These are phyloP conservation scores for Austroboletus rostrupii DNA, from an alignment of 1,284 basidiomycete species.

Conservation along the genomic window DNA sequence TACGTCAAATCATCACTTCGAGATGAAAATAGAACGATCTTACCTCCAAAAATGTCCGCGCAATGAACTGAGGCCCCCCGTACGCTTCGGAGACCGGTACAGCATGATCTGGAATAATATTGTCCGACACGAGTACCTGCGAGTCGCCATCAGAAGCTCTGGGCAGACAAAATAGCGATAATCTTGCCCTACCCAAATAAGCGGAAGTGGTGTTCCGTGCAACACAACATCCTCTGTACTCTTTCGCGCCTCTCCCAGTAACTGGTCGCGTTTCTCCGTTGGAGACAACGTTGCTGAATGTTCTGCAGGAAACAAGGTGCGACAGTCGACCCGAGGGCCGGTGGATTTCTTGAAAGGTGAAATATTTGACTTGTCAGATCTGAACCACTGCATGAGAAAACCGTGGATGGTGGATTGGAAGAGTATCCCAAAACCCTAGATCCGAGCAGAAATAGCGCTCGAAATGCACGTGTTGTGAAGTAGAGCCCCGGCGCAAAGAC, in stretches of 20 bases:
- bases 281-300: neutral
- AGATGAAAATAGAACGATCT: neutral
- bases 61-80: constrained; percentile 29
- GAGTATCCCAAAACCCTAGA: neutral
- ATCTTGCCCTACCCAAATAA: constrained; percentile 21
- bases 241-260: constrained; percentile 4
- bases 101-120: constrained; percentile 28
- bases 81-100: constrained; percentile 23
- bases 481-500: neutral
- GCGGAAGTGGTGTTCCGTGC: constrained; percentile 24
- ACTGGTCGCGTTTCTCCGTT: constrained; percentile 1
- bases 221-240: constrained; percentile 12
- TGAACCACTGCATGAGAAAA: constrained; percentile 15
- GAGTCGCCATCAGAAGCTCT: neutral
- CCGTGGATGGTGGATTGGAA: neutral
- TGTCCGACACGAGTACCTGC: constrained; percentile 28
- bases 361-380: constrained; percentile 10
- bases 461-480: neutral
- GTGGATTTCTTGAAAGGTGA: constrained; percentile 20
- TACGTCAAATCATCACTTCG: neutral
- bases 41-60: constrained; percentile 25
- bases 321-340: constrained; percentile 21
- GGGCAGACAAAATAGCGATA: neutral
- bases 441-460: neutral
- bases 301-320: constrained; percentile 17